Percentiles rank a stretch among this genome's conserved stretches.
phyloP scores from a whole-genome alignment of 2,329 filamentous ascomycete genomes.

The Penicillium sp. region DNA sequence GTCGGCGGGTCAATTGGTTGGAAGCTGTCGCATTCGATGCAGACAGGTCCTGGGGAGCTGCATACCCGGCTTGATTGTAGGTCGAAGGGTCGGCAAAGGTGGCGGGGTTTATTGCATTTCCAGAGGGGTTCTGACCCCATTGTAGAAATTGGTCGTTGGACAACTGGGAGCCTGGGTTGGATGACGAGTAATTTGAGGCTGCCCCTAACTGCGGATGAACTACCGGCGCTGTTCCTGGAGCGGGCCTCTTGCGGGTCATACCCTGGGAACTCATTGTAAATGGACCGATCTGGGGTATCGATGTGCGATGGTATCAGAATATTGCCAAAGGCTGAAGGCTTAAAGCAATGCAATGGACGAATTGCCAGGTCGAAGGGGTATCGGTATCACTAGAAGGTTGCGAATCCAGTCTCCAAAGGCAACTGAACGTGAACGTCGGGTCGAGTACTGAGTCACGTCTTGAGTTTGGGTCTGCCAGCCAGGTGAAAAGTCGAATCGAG shows the following conservation, averaged over 20 bases:
- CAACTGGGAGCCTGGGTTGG: slow-evolving; percentile 40
- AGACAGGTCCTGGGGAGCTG: slow-evolving; percentile 48
- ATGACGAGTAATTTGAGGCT: slow-evolving; percentile 44
- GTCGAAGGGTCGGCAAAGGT: slow-evolving; percentile 40
- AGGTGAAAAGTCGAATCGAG: slow-evolving; percentile 10
- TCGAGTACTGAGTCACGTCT: slow-evolving; percentile 11
- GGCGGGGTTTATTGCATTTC: slow-evolving; percentile 24
- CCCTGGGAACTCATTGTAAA: slow-evolving; percentile 39
- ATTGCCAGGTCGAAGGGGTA: not conserved
- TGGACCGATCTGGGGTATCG: not conserved
- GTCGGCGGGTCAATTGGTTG: slow-evolving; percentile 41
- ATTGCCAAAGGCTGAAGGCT: not conserved
- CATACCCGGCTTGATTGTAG: slow-evolving; percentile 26
- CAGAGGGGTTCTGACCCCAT: slow-evolving; percentile 47
- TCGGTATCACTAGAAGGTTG: slow-evolving; percentile 1
- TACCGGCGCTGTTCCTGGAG: slow-evolving; percentile 64
- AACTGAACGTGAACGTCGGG: slow-evolving; percentile 15
- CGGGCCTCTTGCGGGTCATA: slow-evolving; percentile 62
- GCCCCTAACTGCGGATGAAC: slow-evolving; percentile 51
- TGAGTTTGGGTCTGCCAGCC: slow-evolving; percentile 7
- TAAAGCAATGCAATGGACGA: not conserved
- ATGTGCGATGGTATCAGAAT: not conserved
- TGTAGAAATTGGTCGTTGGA: slow-evolving; percentile 51
- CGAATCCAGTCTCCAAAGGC: slow-evolving; percentile 8
- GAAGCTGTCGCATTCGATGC: slow-evolving; percentile 40